These are phyloP conservation scores for Pseudopithomyces maydicus DNA, from an alignment of 2,329 filamentous ascomycete species.

Conservation along the genomic window DNA sequence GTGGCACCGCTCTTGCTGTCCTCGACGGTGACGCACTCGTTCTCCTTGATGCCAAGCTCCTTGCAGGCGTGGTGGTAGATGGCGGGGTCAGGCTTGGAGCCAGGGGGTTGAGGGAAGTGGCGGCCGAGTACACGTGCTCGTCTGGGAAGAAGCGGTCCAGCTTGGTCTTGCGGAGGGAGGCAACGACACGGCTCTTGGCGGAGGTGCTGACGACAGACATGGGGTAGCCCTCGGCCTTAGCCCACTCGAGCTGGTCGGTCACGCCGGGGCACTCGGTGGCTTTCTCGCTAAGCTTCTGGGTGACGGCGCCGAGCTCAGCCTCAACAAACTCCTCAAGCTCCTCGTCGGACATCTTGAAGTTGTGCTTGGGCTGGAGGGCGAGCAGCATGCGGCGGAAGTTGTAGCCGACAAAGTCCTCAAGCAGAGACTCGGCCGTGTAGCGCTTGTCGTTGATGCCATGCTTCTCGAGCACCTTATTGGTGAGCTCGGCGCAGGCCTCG, in stretches of 20 bases:
- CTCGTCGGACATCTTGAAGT: constrained; percentile 69
- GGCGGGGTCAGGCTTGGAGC: constrained; percentile 87
- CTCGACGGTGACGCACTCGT: constrained; percentile 80
- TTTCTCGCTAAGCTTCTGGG: constrained; percentile 73
- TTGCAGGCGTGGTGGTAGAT: constrained; percentile 82
- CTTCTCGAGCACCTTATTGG: constrained; percentile 80
- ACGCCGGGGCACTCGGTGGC: constrained; percentile 72
- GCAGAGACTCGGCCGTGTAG: constrained; percentile 80
- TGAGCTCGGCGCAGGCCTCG: constrained; percentile 85
- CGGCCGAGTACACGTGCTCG: constrained; percentile 79
- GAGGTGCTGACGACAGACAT: constrained; percentile 83
- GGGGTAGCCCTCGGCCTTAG: constrained; percentile 69
- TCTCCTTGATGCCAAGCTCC: constrained; percentile 71
- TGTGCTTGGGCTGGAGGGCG: constrained; percentile 75
- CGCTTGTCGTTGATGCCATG: constrained; percentile 65
- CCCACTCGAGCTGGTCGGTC: constrained; percentile 68
- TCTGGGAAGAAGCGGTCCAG: constrained; percentile 81
- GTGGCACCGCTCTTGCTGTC: constrained; percentile 86
- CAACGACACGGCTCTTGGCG: constrained; percentile 76
- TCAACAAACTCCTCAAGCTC: constrained; percentile 77
- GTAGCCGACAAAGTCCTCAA: constrained; percentile 87
- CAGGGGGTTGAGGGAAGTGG: constrained; percentile 79
- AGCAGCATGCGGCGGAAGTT: constrained; percentile 93
- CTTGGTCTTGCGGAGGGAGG: constrained; percentile 77
- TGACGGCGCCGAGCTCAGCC: constrained; percentile 81